Evolutionary conservation across 257 asterid species (phyloP).

Genomic region (Fraxinus pennsylvanica): DNA sequence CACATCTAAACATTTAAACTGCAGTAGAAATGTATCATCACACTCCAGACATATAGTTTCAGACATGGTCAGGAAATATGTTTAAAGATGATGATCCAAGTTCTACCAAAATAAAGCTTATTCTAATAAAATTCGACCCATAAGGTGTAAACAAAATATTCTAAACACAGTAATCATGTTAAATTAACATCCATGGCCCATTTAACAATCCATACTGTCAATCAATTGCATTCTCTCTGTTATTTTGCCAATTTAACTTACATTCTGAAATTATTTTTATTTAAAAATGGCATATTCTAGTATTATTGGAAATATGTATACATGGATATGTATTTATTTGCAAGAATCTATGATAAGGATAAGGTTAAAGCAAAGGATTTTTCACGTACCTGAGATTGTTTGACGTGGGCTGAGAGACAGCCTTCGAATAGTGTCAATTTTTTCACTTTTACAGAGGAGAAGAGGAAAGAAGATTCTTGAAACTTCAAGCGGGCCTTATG

Average conservation of each 20-base stretch:
- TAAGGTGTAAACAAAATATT: too few species aligned
- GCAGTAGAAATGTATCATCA: too few species aligned
- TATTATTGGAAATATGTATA: too few species aligned
- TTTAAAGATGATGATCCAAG: too few species aligned
- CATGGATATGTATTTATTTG: background rate
- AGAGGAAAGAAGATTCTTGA: conserved; percentile 28
- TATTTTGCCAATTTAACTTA: background rate
- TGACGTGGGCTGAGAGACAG: background rate
- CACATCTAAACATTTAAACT: too few species aligned
- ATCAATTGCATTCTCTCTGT: background rate
- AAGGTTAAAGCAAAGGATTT: background rate
- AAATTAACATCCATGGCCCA: background rate
- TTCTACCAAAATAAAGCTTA: too few species aligned
- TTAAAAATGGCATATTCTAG: background rate
- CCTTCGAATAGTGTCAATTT: background rate
- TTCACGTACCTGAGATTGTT: background rate
- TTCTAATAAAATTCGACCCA: too few species aligned
- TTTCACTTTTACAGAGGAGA: background rate
- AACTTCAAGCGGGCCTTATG: conserved; percentile 7
- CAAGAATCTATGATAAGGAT: background rate
- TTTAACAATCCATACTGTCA: background rate
- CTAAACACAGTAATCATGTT: too few species aligned
- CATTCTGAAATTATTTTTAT: background rate
- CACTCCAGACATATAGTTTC: too few species aligned
- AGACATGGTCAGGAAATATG: too few species aligned